These are phyloP conservation scores for Calvatia gigantea DNA, from an alignment of 768 basidiomycete genomes.

Conservation along the genomic window DNA sequence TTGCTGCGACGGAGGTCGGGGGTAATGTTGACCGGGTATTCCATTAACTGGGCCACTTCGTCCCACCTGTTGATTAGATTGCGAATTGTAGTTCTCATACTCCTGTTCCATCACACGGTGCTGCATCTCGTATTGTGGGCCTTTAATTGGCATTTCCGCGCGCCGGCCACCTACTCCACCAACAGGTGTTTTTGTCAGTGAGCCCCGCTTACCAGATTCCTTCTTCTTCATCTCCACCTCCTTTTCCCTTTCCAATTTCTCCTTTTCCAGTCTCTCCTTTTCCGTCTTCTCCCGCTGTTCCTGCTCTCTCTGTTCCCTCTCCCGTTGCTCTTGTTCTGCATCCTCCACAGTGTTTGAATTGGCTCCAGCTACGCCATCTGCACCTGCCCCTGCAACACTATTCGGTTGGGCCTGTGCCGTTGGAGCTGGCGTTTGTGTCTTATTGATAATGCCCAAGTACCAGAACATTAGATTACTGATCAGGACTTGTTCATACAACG, in stretches of 20 bases:
- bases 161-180: slow-evolving; percentile 53
- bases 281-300: slow-evolving; percentile 42
- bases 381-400: slow-evolving; percentile 20
- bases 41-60: slow-evolving; percentile 13
- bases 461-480: slow-evolving; percentile 98
- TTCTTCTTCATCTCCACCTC: slow-evolving; percentile 58
- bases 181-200: slow-evolving; percentile 63
- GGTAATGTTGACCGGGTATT: slow-evolving; percentile 25
- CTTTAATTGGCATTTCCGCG: slow-evolving; percentile 84
- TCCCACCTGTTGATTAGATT: slow-evolving; percentile 25
- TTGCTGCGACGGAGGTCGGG: slow-evolving; percentile 24
- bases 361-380: slow-evolving; percentile 31
- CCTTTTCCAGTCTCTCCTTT: slow-evolving; percentile 38
- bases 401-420: slow-evolving; percentile 23
- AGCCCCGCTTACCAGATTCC: slow-evolving; percentile 47
- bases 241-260: slow-evolving; percentile 39
- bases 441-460: slow-evolving; percentile 98
- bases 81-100: slow-evolving; percentile 49
- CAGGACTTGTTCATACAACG: slow-evolving; percentile 94
- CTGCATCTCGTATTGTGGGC: slow-evolving; percentile 93
- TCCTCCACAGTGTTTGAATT: slow-evolving; percentile 29
- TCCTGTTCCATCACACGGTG: slow-evolving; percentile 92
- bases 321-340: slow-evolving; percentile 33
- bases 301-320: slow-evolving; percentile 35
- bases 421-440: slow-evolving; percentile 58